Conservation (phyloP, 306 rosid genomes). For the Alnus rubra region DNA sequence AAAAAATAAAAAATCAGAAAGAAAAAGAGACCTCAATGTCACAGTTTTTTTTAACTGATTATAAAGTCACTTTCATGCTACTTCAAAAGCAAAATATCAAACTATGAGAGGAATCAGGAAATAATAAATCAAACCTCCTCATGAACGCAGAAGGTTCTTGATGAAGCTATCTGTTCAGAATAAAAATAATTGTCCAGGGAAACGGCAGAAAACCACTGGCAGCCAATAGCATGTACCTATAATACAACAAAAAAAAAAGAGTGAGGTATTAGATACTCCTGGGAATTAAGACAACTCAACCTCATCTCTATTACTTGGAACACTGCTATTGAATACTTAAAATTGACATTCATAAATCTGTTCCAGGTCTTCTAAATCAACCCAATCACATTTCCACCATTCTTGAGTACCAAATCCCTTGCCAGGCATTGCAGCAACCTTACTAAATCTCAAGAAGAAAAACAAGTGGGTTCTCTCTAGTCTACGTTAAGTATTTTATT, state of each 20-base stretch:
- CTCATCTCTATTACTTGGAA: background rate
- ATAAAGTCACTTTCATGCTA: conserved; percentile 1
- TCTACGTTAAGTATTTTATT: background rate
- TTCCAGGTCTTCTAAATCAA: background rate
- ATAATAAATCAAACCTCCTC: conserved; percentile 70
- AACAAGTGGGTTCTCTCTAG: background rate
- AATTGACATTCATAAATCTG: background rate
- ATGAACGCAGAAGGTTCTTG: conserved; percentile 86
- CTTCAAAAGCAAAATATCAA: conserved; percentile 12
- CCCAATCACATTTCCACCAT: background rate
- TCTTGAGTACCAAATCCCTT: background rate
- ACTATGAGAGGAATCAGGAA: conserved; percentile 17
- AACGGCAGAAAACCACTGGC: conserved; percentile 74
- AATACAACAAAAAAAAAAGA: background rate
- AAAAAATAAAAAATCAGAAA: background rate
- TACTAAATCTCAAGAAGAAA: background rate
- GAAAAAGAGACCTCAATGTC: background rate
- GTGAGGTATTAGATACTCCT: background rate
- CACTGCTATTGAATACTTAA: background rate
- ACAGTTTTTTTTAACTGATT: background rate
- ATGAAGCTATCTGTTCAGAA: conserved; percentile 61
- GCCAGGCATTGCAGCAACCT: background rate
- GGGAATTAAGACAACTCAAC: background rate
- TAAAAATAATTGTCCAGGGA: conserved; percentile 52
- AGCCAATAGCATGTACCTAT: conserved; percentile 73